Evolutionary conservation across 2,329 filamentous ascomycete genomes (phyloP).

Genomic region (Orbilia quercus): DNA sequence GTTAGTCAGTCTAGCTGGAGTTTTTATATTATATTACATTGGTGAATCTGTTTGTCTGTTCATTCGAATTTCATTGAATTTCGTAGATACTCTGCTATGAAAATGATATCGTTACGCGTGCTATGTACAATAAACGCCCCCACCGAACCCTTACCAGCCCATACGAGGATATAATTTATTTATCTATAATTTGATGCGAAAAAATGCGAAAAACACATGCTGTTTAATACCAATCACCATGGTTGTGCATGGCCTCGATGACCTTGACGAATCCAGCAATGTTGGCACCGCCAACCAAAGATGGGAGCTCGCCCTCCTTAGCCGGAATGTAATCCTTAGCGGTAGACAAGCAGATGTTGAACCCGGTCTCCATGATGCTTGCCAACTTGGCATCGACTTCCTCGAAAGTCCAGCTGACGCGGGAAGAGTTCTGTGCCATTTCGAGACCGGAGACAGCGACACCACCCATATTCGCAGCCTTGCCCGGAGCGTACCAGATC

Average conservation of each 20-base stretch:
- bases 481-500: conserved; percentile 95
- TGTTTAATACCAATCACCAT: conserved; percentile 83
- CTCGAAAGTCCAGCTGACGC: conserved; percentile 85
- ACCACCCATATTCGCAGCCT: conserved; percentile 97
- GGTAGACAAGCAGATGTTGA: conserved; percentile 87
- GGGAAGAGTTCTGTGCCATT: conserved; percentile 97
- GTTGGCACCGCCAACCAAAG: conserved; percentile 91
- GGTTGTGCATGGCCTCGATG: conserved; percentile 90
- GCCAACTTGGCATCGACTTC: conserved; percentile 93
- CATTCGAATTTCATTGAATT: not conserved
- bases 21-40: no score
- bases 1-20: no score
- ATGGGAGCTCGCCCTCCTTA: conserved; percentile 84
- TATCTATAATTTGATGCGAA: not conserved
- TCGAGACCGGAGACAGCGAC: conserved; percentile 96
- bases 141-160: conserved; percentile 30
- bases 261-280: conserved; percentile 99
- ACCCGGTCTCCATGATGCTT: conserved; percentile 93
- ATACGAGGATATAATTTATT: not conserved
- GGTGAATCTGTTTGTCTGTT: not conserved
- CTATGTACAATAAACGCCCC: conserved; percentile 51
- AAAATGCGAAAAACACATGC: not conserved
- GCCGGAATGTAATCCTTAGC: conserved; percentile 86
- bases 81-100: conserved; percentile 5
- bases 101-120: conserved; percentile 9